Conservation (phyloP, 352 stramenopile species). For the Pythium biforme region DNA sequence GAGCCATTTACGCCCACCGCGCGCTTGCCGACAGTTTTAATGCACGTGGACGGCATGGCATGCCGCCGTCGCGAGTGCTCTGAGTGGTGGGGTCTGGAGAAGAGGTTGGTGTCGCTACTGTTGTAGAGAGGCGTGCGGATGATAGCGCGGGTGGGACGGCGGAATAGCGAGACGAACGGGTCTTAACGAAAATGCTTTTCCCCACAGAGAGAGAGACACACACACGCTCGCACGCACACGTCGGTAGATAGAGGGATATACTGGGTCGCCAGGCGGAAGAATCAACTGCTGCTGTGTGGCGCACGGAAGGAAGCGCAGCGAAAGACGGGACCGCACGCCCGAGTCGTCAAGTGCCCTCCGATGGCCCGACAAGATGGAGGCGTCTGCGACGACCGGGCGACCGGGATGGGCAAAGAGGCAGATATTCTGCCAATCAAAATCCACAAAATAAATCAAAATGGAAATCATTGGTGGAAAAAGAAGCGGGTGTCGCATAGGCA, state of each 20-base stretch:
- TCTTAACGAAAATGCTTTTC: too few species aligned
- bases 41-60: constrained; percentile 17
- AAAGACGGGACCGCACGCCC: too few species aligned
- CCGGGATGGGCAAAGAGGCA: neutral
- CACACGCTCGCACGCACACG: too few species aligned
- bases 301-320: too few species aligned
- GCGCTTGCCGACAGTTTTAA: neutral
- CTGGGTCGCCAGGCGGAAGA: neutral
- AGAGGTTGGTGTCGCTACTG: too few species aligned
- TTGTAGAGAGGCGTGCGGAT: too few species aligned
- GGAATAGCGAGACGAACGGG: too few species aligned
- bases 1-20: neutral
- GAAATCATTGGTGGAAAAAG: neutral
- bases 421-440: neutral
- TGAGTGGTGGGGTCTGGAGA: too few species aligned
- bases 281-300: too few species aligned
- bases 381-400: neutral
- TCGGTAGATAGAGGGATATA: too few species aligned
- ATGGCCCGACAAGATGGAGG: neutral
- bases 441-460: neutral
- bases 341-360: neutral
- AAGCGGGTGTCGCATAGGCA: neutral
- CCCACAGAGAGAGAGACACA: too few species aligned
- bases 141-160: too few species aligned
- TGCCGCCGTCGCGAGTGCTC: neutral